These are phyloP conservation scores for Closterium sp. DNA, from an alignment of 139 green algal species.

Conservation along the genomic window DNA sequence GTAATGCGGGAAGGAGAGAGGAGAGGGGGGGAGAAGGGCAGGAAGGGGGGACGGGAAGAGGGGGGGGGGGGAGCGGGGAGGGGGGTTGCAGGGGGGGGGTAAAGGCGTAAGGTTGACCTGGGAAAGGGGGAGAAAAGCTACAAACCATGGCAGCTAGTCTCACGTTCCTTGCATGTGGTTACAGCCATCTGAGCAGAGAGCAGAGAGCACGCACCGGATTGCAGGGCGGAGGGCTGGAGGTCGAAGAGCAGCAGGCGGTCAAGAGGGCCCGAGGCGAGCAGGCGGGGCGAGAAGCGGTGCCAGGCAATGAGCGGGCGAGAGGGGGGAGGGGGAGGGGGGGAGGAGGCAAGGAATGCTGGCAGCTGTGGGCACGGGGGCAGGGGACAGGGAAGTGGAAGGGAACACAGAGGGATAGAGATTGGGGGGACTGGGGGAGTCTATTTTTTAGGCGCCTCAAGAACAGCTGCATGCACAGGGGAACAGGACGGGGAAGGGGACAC, in stretches of 20 bases:
- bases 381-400: not conserved
- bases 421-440: not conserved
- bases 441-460: too few species aligned
- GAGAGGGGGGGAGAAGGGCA: too few species aligned
- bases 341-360: not conserved
- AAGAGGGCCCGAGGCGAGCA: not conserved
- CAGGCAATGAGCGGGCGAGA: not conserved
- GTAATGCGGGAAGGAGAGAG: too few species aligned
- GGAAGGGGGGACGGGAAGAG: not conserved
- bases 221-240: not conserved
- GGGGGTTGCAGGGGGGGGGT: too few species aligned
- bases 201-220: not conserved
- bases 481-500: too few species aligned
- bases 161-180: too few species aligned
- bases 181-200: too few species aligned
- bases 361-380: not conserved
- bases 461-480: too few species aligned
- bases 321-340: too few species aligned
- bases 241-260: constrained; percentile 1
- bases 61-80: not conserved
- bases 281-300: not conserved
- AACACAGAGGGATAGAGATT: not conserved
- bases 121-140: too few species aligned
- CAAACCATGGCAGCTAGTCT: too few species aligned
- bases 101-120: too few species aligned